A percentile compares a stretch with the other conserved stretches of the same genome.
phyloP scores from a whole-genome alignment of 192 early-diverging fungal species.

The Podila epigama region DNA sequence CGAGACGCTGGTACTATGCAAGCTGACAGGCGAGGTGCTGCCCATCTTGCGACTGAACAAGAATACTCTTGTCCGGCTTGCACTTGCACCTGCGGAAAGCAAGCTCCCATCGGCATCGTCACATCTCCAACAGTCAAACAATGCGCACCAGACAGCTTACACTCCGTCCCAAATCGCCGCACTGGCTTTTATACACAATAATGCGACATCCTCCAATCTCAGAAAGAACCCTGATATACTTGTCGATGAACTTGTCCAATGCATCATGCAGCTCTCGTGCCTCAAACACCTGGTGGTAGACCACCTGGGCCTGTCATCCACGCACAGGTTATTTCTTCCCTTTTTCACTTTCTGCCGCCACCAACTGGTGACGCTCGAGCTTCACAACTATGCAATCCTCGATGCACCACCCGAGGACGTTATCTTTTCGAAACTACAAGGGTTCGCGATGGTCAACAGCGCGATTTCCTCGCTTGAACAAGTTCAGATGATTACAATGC shows the following conservation, averaged over 20 bases:
- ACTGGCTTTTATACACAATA: background rate
- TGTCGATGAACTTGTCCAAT: slow-evolving; percentile 4
- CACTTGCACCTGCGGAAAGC: slow-evolving; percentile 1
- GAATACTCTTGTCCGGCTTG: slow-evolving; percentile 8
- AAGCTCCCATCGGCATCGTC: background rate
- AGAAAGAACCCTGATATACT: background rate
- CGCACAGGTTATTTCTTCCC: background rate
- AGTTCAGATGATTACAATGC: background rate
- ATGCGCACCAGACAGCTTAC: background rate
- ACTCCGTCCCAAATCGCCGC: background rate
- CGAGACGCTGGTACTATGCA: slow-evolving; percentile 33
- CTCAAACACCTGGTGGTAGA: slow-evolving; percentile 29
- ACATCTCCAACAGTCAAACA: background rate
- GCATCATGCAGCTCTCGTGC: slow-evolving; percentile 11
- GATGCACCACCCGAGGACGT: background rate
- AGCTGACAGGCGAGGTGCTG: slow-evolving; percentile 20
- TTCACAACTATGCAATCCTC: slow-evolving; percentile 14
- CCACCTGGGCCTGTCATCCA: background rate
- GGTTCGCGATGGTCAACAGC: slow-evolving; percentile 10
- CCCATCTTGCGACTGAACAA: slow-evolving; percentile 18
- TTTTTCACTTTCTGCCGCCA: slow-evolving; percentile 22
- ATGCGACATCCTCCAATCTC: background rate
- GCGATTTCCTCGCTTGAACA: slow-evolving; percentile 6
- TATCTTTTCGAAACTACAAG: slow-evolving; percentile 2
- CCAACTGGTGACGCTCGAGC: slow-evolving; percentile 14